These are phyloP conservation scores for Arachnopeziza araneosa DNA, from an alignment of 2,329 filamentous ascomycete species.

Conservation along the genomic window DNA sequence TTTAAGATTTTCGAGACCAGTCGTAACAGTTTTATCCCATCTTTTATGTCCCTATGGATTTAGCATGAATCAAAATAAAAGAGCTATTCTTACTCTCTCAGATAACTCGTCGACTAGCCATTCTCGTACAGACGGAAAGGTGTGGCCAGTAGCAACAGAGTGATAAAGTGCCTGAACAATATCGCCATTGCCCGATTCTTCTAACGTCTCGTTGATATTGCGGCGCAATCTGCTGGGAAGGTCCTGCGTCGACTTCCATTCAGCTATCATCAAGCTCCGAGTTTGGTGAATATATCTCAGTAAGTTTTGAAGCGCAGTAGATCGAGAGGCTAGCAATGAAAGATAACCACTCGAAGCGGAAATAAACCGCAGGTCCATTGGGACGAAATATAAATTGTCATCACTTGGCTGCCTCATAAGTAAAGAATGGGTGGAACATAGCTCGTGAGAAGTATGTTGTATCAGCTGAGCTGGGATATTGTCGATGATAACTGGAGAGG, in stretches of 20 bases:
- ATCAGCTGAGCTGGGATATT: slow-evolving; percentile 32
- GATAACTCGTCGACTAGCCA: slow-evolving; percentile 83
- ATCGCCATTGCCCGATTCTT: slow-evolving; percentile 56
- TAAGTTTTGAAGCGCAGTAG: slow-evolving; percentile 81
- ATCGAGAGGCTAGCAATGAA: slow-evolving; percentile 78
- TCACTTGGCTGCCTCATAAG: slow-evolving; percentile 47
- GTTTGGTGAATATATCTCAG: slow-evolving; percentile 80
- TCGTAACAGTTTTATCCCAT: slow-evolving; percentile 83
- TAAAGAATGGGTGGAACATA: slow-evolving; percentile 70
- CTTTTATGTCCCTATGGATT: slow-evolving; percentile 72
- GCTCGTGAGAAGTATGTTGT: slow-evolving; percentile 65
- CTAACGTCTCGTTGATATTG: slow-evolving; percentile 70
- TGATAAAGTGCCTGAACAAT: slow-evolving; percentile 78
- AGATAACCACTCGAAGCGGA: slow-evolving; percentile 73
- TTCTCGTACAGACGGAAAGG: slow-evolving; percentile 68
- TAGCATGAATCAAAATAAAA: background rate
- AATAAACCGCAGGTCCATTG: slow-evolving; percentile 79
- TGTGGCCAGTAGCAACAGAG: slow-evolving; percentile 77
- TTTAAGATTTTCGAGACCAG: slow-evolving; percentile 72
- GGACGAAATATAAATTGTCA: slow-evolving; percentile 54
- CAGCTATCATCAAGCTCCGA: slow-evolving; percentile 69
- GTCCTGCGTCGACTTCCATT: slow-evolving; percentile 79
- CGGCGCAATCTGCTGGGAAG: slow-evolving; percentile 72
- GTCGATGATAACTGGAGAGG: slow-evolving; percentile 35
- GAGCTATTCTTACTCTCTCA: slow-evolving; percentile 52